These are phyloP conservation scores for Camellia lanceoleosa DNA, from an alignment of 148 eudicot genomes.

Conservation along the genomic window DNA sequence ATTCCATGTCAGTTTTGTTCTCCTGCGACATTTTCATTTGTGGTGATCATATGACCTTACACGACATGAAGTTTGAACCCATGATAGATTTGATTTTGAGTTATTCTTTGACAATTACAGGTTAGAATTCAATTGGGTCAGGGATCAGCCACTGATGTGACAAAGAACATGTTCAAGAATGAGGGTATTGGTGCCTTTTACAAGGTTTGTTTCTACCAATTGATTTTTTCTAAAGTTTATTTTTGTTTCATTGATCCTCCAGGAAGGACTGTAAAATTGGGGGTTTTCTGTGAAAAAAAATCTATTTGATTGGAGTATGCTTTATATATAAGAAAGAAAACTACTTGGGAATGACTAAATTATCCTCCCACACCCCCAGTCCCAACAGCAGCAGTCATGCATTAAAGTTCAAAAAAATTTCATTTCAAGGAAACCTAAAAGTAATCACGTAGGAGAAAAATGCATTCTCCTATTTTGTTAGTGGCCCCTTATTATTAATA, in stretches of 20 bases:
- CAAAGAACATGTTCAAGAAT: conserved; percentile 79
- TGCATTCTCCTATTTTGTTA: not conserved
- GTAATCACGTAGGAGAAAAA: not conserved
- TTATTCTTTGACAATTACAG: conserved; percentile 37
- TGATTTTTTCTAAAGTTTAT: not conserved
- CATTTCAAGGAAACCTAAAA: not conserved
- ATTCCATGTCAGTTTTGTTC: too few relatives aligned
- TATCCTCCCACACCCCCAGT: not conserved
- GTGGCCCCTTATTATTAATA: not conserved
- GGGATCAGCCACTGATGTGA: conserved; percentile 79
- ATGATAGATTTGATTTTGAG: not conserved
- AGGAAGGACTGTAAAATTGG: not conserved
- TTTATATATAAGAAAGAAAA: not conserved
- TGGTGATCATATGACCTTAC: too few relatives aligned
- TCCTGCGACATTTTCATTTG: too few relatives aligned
- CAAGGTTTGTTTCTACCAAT: conserved; percentile 50
- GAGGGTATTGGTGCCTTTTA: conserved; percentile 92
- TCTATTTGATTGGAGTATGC: not conserved
- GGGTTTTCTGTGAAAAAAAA: not conserved
- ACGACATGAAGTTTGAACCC: too few relatives aligned
- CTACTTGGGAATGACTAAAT: not conserved
- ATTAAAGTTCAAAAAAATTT: not conserved
- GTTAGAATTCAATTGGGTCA: conserved; percentile 97
- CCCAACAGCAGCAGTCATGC: too few relatives aligned
- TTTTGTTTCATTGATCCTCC: not conserved